Evolutionary conservation across 345 rosid species (phyloP), one percentile per base, ranked within the genome.

Genomic region (Populus tremula): DNA sequence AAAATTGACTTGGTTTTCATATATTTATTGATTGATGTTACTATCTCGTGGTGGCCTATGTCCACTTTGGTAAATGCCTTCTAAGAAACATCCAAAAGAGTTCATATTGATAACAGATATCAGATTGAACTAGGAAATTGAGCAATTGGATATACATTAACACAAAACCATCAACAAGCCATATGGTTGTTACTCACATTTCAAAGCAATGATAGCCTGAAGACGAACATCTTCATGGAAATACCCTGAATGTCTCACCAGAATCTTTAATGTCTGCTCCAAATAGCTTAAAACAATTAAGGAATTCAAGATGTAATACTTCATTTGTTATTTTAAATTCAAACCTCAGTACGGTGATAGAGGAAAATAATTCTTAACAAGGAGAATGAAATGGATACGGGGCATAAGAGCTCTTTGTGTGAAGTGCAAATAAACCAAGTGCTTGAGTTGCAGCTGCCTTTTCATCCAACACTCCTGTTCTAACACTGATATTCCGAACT

Each of bases 391-490:
- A 86, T 59, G 99, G 98, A 96, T 96, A 94, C 99, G 90, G 94
- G 53, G 93, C 91, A 87, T 71, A 96, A 78, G 89, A 79, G 85
- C 81, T 76, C 84, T 94, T 92, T 43, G 98, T 94, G 81, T 92
- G 98, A 72, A 90, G 90, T 9, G 99, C 97, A 90, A 94, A 92
- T 68, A 96, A 83, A 81, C 99, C 99, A 86, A 96, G 89, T 39
- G 98, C 97, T 89, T 96, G 99, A 82, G 97, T 96, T 77, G 99
- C 99, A 82, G 99, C 98, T 70, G 99, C 99, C 90, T 96, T 96
- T 89, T 96, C 99, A 85, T 96, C 99, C 79, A 96, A 81, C 50
- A 96, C 95, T 79, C 99, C 99, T 36, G 99, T 96, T 86, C 99
- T 89, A 80, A 96, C 82, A 75, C 99, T 94, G 81, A 96, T 92